phyloP scores from a whole-genome alignment of 108 stramenopile genomes.

The Epipyxis sp. region DNA sequence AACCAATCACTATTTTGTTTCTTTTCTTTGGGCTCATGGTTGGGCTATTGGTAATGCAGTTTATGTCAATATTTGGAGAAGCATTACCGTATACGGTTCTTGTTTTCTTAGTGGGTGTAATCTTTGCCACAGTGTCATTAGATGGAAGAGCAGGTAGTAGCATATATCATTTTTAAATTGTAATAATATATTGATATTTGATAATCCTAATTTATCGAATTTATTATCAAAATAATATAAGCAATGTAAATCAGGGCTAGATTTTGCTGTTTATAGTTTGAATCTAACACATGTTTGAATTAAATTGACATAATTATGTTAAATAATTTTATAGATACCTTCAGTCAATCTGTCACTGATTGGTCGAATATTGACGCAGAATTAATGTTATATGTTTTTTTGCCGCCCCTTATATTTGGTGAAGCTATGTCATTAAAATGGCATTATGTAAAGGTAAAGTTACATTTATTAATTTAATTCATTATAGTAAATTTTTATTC shows the following conservation, averaged over 20 bases:
- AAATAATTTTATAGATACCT: background rate
- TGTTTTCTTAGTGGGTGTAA: slow-evolving; percentile 1
- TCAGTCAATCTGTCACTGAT: slow-evolving; percentile 9
- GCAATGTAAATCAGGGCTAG: background rate
- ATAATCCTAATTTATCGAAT: no score
- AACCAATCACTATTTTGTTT: slow-evolving; percentile 7
- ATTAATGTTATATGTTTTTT: slow-evolving; percentile 55
- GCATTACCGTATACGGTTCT: slow-evolving; percentile 8
- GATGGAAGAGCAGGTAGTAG: no score
- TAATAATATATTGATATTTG: no score
- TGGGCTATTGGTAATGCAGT: background rate
- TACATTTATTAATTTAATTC: background rate
- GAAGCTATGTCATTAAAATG: slow-evolving; percentile 32
- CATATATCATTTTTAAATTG: no score
- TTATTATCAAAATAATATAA: no score
- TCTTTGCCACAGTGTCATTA: no score
- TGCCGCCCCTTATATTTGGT: slow-evolving; percentile 69
- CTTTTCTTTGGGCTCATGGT: slow-evolving; percentile 2
- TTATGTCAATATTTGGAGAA: slow-evolving; percentile 2
- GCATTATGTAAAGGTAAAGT: slow-evolving; percentile 23
- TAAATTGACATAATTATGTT: background rate
- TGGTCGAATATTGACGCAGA: slow-evolving; percentile 50
- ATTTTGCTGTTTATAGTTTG: background rate
- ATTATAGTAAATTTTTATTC: no score
- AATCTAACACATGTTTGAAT: background rate